Evolutionary conservation across 805 yeast species (phyloP), one percentile per base, ranked within the genome.

Genomic region (Danielia reshetovae): DNA sequence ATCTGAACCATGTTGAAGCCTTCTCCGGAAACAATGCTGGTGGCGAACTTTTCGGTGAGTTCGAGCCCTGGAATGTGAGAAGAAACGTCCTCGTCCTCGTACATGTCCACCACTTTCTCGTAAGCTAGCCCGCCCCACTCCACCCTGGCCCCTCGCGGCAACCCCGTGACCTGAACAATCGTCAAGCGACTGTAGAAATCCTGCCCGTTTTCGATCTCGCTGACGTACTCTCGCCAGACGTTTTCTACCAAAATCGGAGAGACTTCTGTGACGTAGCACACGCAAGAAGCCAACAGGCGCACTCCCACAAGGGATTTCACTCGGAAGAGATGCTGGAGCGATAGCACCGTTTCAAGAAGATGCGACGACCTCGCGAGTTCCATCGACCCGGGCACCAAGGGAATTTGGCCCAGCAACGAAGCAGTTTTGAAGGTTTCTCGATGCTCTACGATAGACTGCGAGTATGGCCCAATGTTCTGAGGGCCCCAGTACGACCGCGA

Each of bases 401-500:
- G 94, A 24, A 93, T 89, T 62, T 93, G 97, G 0, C 98, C 98
- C 32, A 97, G 85, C 9, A 89, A 55, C 24, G 71, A 67, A 2
- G 82, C 79, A 6, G 78, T 57, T 18, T 70, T 59, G 36, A 77
- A 74, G 7, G 35, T 35, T 2, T 39, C 39, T 10, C 39, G 39
- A 13, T 53, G 53, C 42, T 77, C 79, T 4, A 72, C 57, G 8
- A 79, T 76, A 0, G 89, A 75, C 58, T 93, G 98, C 0, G 98
- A 90, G 54, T 93, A 93, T 0, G 98, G 98, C 0, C 98, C 98
- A 29, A 93, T 93, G 47, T 93, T 93, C 24, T 95, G 90, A 0
- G 98, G 98, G 0, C 97, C 97, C 98, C 98, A 93, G 55, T 85
- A 89, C 26, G 97, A 88, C 39, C 89, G 70, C 1, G 97, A 88